Percentiles rank a stretch among this genome's conserved stretches.
These are phyloP conservation scores for Cyberlindnera suaveolens DNA, from an alignment of 805 yeast species.

Conservation along the genomic window DNA sequence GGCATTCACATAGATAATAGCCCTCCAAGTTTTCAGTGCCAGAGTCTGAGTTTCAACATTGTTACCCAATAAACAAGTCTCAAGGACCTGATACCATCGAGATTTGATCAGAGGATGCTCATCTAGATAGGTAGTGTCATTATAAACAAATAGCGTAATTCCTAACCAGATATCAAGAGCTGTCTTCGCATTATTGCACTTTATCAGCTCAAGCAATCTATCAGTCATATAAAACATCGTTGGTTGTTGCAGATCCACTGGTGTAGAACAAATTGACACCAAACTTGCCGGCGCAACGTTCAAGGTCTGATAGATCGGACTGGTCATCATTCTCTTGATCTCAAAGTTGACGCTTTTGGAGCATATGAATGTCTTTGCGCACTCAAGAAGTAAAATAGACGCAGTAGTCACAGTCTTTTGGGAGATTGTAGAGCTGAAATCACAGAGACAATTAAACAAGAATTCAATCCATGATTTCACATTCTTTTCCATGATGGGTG, in stretches of 20 bases:
- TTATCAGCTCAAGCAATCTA: slow-evolving; percentile 4
- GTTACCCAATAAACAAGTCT: not conserved
- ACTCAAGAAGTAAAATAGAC: slow-evolving; percentile 8
- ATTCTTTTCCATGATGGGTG: slow-evolving; percentile 24
- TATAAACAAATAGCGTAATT: slow-evolving; percentile 13
- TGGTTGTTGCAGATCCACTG: slow-evolving; percentile 6
- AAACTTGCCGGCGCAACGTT: slow-evolving; percentile 4
- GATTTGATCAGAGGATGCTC: not conserved
- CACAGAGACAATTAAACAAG: slow-evolving; percentile 17
- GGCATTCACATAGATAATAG: slow-evolving; percentile 5
- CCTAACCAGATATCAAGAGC: slow-evolving; percentile 21
- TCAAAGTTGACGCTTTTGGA: slow-evolving; percentile 19
- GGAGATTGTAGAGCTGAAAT: slow-evolving; percentile 6
- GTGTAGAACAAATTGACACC: slow-evolving; percentile 8
- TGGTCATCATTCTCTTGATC: slow-evolving; percentile 2
- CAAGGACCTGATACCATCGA: slow-evolving; percentile 5
- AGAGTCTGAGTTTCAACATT: slow-evolving; percentile 2
- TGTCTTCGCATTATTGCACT: slow-evolving; percentile 1
- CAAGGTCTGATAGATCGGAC: slow-evolving; percentile 9
- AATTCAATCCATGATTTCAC: slow-evolving; percentile 19
- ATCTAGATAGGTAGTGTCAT: slow-evolving; percentile 4
- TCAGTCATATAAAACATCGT: slow-evolving; percentile 5
- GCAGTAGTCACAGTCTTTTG: slow-evolving; percentile 9
- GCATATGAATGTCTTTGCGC: slow-evolving; percentile 12
- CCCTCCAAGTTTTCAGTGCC: slow-evolving; percentile 15